phyloP scores from a whole-genome alignment of 768 basidiomycete genomes.

The Clitopilus hobsonii region DNA sequence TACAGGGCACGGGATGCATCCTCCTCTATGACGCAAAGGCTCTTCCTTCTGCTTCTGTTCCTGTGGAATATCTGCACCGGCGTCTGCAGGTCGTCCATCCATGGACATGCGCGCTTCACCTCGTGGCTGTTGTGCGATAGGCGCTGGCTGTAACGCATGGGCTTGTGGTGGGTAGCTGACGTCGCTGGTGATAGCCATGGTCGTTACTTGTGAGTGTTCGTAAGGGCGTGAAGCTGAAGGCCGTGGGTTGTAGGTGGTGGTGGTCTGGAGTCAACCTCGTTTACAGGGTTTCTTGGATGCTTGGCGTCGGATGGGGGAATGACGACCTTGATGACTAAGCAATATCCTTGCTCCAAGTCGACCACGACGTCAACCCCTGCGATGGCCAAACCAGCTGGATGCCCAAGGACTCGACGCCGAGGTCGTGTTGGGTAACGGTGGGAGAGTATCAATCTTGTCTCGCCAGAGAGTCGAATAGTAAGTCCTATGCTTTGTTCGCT shows the following conservation, averaged over 20 bases:
- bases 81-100: background rate
- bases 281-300: no score
- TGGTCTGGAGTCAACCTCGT: background rate
- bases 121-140: background rate
- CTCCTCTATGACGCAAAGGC: background rate
- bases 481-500: no score
- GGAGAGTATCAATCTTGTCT: no score
- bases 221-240: background rate
- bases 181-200: background rate
- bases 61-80: background rate
- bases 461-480: no score
- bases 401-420: no score
- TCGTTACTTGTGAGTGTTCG: background rate
- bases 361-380: no score
- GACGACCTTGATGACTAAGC: no score
- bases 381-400: no score
- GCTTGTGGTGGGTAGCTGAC: background rate
- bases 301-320: no score
- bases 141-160: background rate
- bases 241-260: background rate
- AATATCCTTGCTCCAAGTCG: no score
- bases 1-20: background rate
- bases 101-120: background rate
- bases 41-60: background rate
- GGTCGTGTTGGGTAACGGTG: no score